These are phyloP conservation scores for Gloeophyllum trabeum DNA, from an alignment of 768 basidiomycete genomes.

Conservation along the genomic window DNA sequence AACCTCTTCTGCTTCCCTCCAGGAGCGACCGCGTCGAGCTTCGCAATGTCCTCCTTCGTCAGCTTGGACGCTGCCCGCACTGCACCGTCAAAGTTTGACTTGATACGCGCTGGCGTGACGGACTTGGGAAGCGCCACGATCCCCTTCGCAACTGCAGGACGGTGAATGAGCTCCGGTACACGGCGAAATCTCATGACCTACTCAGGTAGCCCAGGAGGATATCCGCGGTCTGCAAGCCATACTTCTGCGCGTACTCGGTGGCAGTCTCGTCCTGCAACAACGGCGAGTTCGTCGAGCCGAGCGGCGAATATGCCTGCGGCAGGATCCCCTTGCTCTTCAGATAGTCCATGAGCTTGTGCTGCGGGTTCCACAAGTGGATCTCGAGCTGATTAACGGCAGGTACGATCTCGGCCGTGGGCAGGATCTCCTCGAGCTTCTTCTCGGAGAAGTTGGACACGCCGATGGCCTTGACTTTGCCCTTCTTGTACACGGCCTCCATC, in stretches of 20 bases:
- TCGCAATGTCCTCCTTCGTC: slow-evolving; percentile 36
- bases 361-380: slow-evolving; percentile 64
- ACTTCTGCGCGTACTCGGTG: slow-evolving; percentile 44
- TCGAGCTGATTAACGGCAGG: slow-evolving; percentile 76
- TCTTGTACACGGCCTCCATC: slow-evolving; percentile 65
- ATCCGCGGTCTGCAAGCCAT: slow-evolving; percentile 41
- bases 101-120: slow-evolving; percentile 60
- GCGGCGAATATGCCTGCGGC: slow-evolving; percentile 73
- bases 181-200: slow-evolving; percentile 17
- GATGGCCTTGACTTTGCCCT: slow-evolving; percentile 54
- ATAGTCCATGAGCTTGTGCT: slow-evolving; percentile 55
- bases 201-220: slow-evolving; percentile 54
- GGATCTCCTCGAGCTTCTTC: slow-evolving; percentile 55
- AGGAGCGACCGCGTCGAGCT: slow-evolving; percentile 44
- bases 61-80: slow-evolving; percentile 34
- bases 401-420: slow-evolving; percentile 51
- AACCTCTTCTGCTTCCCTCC: slow-evolving; percentile 60
- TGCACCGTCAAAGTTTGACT: slow-evolving; percentile 43
- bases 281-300: slow-evolving; percentile 59
- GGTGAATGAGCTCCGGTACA: slow-evolving; percentile 1
- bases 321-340: slow-evolving; percentile 56
- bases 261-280: slow-evolving; percentile 55
- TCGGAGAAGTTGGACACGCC: slow-evolving; percentile 74
- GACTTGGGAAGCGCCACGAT: slow-evolving; percentile 68
- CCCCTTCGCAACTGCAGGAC: slow-evolving; percentile 43